phyloP scores from a whole-genome alignment of 805 yeast species.

The Cyberlindnera nakhonratchasimensis region DNA sequence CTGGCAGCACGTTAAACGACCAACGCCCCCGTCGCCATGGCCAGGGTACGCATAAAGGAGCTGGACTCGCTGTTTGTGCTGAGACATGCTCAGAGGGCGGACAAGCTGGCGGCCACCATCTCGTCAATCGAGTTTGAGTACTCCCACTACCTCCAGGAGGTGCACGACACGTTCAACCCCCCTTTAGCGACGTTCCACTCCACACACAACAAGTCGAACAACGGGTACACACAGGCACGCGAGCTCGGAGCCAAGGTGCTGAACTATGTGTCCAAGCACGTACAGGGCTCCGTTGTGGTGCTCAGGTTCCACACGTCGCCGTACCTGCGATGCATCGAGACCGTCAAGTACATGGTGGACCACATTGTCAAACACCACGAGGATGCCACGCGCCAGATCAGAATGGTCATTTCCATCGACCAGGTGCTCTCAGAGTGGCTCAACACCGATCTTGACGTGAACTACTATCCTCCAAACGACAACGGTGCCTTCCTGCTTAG shows the following conservation, averaged over 20 bases:
- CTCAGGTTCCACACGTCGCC: constrained; percentile 39
- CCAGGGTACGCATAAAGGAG: background rate
- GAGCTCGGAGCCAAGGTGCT: constrained; percentile 25
- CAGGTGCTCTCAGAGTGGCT: constrained; percentile 44
- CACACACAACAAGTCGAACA: constrained; percentile 28
- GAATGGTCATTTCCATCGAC: constrained; percentile 34
- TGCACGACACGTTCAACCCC: constrained; percentile 27
- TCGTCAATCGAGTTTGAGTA: constrained; percentile 25
- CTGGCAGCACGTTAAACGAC: too few species aligned
- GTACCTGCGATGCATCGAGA: constrained; percentile 42
- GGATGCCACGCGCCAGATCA: constrained; percentile 7
- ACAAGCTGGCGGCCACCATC: constrained; percentile 27
- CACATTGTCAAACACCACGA: constrained; percentile 21
- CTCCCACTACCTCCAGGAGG: constrained; percentile 6
- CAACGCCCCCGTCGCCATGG: background rate
- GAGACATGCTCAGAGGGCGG: constrained; percentile 29
- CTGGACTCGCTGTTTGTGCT: constrained; percentile 28
- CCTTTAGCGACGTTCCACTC: constrained; percentile 27
- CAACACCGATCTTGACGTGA: constrained; percentile 37
- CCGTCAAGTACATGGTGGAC: constrained; percentile 29
- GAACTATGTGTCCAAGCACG: constrained; percentile 21
- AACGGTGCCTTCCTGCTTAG: constrained; percentile 39
- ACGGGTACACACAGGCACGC: constrained; percentile 27
- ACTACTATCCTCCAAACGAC: constrained; percentile 43
- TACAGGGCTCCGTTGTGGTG: constrained; percentile 13